Base-by-base conservation (phyloP, 1,284 basidiomycete genomes). In the Cryptococcus wingfieldii region DNA sequence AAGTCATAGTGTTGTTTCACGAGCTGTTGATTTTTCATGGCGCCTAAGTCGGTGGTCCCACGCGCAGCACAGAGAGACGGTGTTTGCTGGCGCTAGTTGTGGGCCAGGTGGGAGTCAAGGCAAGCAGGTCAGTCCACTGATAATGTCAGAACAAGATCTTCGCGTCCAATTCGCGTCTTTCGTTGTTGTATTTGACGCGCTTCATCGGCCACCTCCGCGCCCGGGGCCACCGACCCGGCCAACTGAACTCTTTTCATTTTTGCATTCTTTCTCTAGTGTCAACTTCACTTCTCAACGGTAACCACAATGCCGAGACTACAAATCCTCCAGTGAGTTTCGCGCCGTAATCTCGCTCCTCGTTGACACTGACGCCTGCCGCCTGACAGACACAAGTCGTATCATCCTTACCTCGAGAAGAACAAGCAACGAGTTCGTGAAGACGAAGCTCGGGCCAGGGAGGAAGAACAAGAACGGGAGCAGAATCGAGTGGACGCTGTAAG, bases 321-420 rank as follows among this genome's bases (percentile, higher is more conserved):
- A 34, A 34, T 34, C 31, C 31, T 34, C 6, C 31, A 34, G 31
- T 34, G 16, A 10, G 14, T 5, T 16, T 10, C 43, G 27, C 18
- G n/a, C 13, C 45, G 7, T 41, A 18, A 2, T 14, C 42, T 38
- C 43, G 5, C n/a, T 25, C 41, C 1, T 18, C 38, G 23, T 47
- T 23, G 23, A 16, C 37, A 38, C 31, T 13, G 16, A 39, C 41
- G 18, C 23, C 23, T 23, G 23, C 3, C 12, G 14, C 27, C 31
- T 10, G 6, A 2, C 55, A 77, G 74, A 31, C 77, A 78, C 61
- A 78, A 78, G 55, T 77, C 76, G 6, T 78, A 78, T 54, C 77
- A 78, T 47, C 76, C 76, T 0, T 78, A 78, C 53, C 65, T 72
- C 14, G 76, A 78, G 61, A 74, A 70, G 64, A 78, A 78, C 67